Conservation (phyloP, 192 early-diverging fungal species). For the Coemansia sp. region DNA sequence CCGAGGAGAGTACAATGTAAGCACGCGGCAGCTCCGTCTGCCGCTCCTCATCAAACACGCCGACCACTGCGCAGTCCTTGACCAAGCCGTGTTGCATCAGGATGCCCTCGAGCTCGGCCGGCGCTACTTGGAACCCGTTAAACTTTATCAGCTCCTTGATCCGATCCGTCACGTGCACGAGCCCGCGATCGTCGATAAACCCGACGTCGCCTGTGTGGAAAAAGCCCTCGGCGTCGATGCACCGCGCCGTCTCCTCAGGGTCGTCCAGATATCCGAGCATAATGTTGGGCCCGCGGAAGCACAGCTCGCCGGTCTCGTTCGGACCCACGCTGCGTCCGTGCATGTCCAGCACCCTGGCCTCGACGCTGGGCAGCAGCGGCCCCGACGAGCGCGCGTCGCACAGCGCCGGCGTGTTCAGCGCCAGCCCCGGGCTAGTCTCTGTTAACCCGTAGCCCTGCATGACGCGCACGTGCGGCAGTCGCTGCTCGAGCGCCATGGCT, state of each 20-base stretch:
- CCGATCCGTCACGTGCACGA: conserved; percentile 65
- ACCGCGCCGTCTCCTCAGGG: conserved; percentile 61
- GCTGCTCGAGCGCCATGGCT: conserved; percentile 45
- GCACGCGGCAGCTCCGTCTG: conserved; percentile 50
- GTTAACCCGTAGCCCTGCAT: conserved; percentile 64
- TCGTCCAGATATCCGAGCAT: conserved; percentile 85
- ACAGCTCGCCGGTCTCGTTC: conserved; percentile 76
- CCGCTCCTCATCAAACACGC: conserved; percentile 53
- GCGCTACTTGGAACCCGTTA: conserved; percentile 77
- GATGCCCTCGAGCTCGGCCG: conserved; percentile 77
- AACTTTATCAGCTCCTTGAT: conserved; percentile 92
- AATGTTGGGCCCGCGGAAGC: conserved; percentile 79
- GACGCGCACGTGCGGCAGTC: conserved; percentile 31
- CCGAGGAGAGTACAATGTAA: conserved; percentile 13
- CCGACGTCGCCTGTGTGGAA: conserved; percentile 84
- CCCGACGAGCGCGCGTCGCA: conserved; percentile 60
- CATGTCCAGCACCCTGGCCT: conserved; percentile 69
- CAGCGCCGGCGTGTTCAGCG: conserved; percentile 8
- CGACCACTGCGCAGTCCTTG: conserved; percentile 65
- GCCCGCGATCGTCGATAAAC: conserved; percentile 55
- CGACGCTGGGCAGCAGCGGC: conserved; percentile 63
- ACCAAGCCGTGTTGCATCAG: conserved; percentile 65
- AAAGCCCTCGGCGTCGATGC: conserved; percentile 71
- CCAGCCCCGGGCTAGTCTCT: conserved; percentile 44
- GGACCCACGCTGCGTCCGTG: conserved; percentile 17